A percentile compares a stretch with the other conserved stretches of the same genome.
phyloP scores from a whole-genome alignment of 257 asterid genomes.

The Fraxinus anomala region DNA sequence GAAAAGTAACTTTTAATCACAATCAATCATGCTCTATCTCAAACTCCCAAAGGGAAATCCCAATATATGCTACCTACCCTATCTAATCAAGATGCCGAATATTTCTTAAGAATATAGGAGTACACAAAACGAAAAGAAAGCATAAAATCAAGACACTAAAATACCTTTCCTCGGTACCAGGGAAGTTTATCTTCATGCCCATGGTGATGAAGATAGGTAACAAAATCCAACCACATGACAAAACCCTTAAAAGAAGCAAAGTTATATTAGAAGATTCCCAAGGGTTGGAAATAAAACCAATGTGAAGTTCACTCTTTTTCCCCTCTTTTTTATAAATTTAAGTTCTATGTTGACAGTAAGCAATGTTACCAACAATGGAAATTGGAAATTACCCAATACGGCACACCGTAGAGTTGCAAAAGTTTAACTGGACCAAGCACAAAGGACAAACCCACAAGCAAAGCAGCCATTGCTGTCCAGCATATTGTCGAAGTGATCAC shows the following conservation, averaged over 20 bases:
- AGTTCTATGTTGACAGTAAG: not conserved
- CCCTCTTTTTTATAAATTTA: not conserved
- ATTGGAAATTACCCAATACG: constrained; percentile 41
- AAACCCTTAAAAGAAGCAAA: constrained; percentile 29
- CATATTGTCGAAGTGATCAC: constrained; percentile 46
- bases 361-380: not conserved
- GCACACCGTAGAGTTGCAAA: constrained; percentile 46
- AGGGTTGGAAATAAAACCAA: not conserved
- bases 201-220: constrained; percentile 67
- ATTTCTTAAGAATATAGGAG: not conserved
- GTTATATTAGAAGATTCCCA: not conserved
- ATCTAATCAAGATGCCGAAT: not conserved
- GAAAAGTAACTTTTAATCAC: not conserved
- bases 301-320: not conserved
- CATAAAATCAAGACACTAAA: not conserved
- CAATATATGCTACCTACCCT: not conserved
- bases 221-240: constrained; percentile 58
- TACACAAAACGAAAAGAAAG: not conserved
- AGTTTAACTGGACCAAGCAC: constrained; percentile 40
- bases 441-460: constrained; percentile 38
- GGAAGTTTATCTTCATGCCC: constrained; percentile 63
- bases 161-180: constrained; percentile 69
- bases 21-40: not conserved
- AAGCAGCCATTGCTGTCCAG: constrained; percentile 48
- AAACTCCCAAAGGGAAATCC: not conserved